Evolutionary conservation across 176 grass and related monocot genomes (phyloP).

Genomic region (Paspalum notatum): DNA sequence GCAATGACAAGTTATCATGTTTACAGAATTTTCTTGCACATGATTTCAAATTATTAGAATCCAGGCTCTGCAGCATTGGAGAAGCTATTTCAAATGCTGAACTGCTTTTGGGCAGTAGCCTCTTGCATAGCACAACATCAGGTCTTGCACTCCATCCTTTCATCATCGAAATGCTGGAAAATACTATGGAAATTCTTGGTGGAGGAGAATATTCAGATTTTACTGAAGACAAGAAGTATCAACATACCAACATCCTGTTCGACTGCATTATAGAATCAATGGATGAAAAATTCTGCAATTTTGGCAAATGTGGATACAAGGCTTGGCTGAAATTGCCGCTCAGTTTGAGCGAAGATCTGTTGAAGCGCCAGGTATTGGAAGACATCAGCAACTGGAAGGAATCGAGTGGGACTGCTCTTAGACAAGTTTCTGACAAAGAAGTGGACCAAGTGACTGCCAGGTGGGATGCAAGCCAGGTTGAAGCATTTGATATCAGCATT

Average conservation of each 20-base stretch:
- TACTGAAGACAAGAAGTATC: slow-evolving; percentile 46
- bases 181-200: slow-evolving; percentile 25
- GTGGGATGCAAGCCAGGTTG: slow-evolving; percentile 43
- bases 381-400: slow-evolving; percentile 59
- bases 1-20: not conserved
- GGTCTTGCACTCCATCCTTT: slow-evolving; percentile 43
- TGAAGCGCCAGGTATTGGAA: slow-evolving; percentile 50
- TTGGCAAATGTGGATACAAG: slow-evolving; percentile 68
- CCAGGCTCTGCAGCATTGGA: slow-evolving; percentile 45
- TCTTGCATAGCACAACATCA: slow-evolving; percentile 6
- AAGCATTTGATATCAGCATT: slow-evolving; percentile 67
- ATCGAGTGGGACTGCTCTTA: slow-evolving; percentile 31
- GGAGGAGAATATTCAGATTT: slow-evolving; percentile 10
- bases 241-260: slow-evolving; percentile 61
- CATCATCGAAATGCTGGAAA: slow-evolving; percentile 59
- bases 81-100: slow-evolving; percentile 61
- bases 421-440: slow-evolving; percentile 55
- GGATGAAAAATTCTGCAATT: slow-evolving; percentile 55
- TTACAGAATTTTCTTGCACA: slow-evolving; percentile 11
- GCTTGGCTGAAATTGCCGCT: slow-evolving; percentile 42
- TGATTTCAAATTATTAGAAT: slow-evolving; percentile 46
- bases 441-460: slow-evolving; percentile 40
- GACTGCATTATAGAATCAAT: slow-evolving; percentile 80
- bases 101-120: slow-evolving; percentile 46
- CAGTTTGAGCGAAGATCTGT: slow-evolving; percentile 42